Evolutionary conservation across 2,329 filamentous ascomycete genomes (phyloP).

Genomic region (Pseudogymnoascus sp.): DNA sequence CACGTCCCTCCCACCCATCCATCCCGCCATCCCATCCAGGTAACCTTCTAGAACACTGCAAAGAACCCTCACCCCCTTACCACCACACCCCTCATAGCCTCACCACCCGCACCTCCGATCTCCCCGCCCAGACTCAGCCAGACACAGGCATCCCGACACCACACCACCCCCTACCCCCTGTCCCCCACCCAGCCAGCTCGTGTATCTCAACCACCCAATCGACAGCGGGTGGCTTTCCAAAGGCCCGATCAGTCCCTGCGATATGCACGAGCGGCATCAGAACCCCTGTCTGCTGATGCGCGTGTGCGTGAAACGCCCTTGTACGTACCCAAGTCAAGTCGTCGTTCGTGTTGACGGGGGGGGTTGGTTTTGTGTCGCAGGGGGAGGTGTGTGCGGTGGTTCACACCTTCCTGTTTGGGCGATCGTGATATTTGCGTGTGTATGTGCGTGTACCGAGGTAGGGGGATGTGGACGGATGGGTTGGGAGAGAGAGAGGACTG

Average conservation of each 20-base stretch:
- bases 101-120: neutral
- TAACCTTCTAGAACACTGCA: neutral
- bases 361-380: no score
- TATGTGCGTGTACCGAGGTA: neutral
- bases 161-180: neutral
- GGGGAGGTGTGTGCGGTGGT: neutral
- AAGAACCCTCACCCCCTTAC: neutral
- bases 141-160: neutral
- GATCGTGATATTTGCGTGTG: neutral
- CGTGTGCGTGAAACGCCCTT: neutral
- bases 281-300: no score
- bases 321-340: no score
- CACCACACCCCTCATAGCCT: neutral
- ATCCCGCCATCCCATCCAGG: neutral
- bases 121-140: neutral
- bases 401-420: neutral
- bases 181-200: neutral
- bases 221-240: neutral
- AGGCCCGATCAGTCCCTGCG: neutral
- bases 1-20: neutral
- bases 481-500: neutral
- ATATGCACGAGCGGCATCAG: neutral
- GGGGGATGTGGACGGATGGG: neutral
- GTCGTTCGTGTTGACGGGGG: no score
- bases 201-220: neutral